Conservation (phyloP, 2,329 filamentous ascomycete species). For the Cladosporium austrohemisphaericum region DNA sequence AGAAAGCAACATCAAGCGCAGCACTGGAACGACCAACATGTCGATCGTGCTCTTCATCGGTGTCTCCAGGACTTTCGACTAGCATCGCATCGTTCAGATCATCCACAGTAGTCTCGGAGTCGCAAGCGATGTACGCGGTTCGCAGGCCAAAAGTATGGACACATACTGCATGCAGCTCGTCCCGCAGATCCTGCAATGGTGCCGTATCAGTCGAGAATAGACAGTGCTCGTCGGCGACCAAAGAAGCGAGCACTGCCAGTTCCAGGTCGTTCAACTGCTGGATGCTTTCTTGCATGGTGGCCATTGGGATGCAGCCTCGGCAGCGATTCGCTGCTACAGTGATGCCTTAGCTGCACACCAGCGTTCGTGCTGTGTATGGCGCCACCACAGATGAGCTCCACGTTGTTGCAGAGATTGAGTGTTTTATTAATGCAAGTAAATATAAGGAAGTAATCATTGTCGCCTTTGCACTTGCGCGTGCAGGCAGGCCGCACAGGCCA, state of each 20-base stretch:
- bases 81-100: constrained; percentile 74
- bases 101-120: constrained; percentile 69
- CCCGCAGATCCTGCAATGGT: constrained; percentile 20
- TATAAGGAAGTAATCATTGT: no score
- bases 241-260: constrained; percentile 76
- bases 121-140: constrained; percentile 69
- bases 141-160: constrained; percentile 68
- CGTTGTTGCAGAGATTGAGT: no score
- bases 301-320: no score
- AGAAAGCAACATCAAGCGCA: neutral
- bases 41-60: neutral
- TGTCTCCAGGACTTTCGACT: constrained; percentile 10
- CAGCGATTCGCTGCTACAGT: no score
- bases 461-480: no score
- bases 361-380: no score
- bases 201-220: constrained; percentile 70
- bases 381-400: no score
- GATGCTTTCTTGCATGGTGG: constrained; percentile 44
- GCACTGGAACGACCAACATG: neutral
- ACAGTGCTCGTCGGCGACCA: constrained; percentile 80
- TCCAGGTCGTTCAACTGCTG: constrained; percentile 82
- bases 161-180: constrained; percentile 58
- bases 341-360: no score
- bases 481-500: neutral
- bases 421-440: no score